Base-by-base conservation (phyloP, 2,329 filamentous ascomycete genomes). In the Didymella exigua region DNA sequence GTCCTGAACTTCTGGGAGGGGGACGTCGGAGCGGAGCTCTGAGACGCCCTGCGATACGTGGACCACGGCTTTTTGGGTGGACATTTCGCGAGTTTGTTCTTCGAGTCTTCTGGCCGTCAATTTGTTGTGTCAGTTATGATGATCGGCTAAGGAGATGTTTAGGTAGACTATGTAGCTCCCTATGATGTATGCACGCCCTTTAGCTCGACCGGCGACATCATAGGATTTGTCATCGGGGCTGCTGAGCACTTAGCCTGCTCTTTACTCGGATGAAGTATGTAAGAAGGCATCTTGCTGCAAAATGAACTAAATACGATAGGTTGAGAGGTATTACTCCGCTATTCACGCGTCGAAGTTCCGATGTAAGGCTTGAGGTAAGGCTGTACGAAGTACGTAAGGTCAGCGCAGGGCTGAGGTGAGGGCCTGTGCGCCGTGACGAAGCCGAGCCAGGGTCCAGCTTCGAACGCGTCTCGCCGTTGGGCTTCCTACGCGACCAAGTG, bases 31-130 rank as follows among this genome's bases (percentile, higher is more conserved):
- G 27, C 59, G 54, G 8, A 72, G 42, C 33, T 69, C 64, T 29
- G 64, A 59, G 24, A 67, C 59, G 19, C 63, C 63, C 26, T 58
- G 31, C 11, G 64, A 59, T 19, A 61, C 68, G 53, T 68, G 61
- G n/a, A 73, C 62, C n/a, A 74, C 57, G 4, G 70, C 70, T 56
- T 59, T 67, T 52, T 69, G 69, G 9, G 70, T 72, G 14, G 69
- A 63, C 69, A 74, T 73, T n/a, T n/a, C n/a, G n/a, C n/a, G n/a
- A n/a, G n/a, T n/a, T n/a, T n/a, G n/a, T n/a, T n/a, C n/a, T n/a
- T n/a, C n/a, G n/a, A n/a, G n/a, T n/a, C n/a, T n/a, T n/a, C n/a
- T n/a, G n/a, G n/a, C n/a, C n/a, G n/a, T n/a, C n/a, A n/a, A n/a
- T n/a, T n/a, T n/a, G n/a, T n/a, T n/a, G n/a, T n/a, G n/a, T n/a